phyloP scores from a whole-genome alignment of 2,329 filamentous ascomycete species.

The Cladosporium sp. region DNA sequence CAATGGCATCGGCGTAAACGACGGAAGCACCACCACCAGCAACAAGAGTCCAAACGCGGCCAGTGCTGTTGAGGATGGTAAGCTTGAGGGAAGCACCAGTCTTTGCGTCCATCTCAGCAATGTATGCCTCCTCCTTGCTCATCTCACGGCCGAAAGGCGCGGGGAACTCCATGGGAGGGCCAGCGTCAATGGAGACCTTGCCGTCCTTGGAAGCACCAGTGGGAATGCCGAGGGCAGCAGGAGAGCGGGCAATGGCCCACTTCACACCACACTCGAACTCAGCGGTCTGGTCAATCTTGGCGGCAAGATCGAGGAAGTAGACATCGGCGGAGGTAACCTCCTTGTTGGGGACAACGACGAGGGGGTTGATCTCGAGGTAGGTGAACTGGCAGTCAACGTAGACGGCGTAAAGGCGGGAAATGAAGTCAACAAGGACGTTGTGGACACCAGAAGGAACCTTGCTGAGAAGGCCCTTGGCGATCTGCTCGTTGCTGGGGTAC shows the following conservation, averaged over 20 bases:
- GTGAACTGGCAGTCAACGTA: constrained; percentile 99
- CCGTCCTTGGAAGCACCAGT: constrained; percentile 52
- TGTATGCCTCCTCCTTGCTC: constrained; percentile 98
- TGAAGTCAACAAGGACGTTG: constrained; percentile 99
- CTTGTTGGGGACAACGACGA: constrained; percentile 94
- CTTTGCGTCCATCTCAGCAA: constrained; percentile 97
- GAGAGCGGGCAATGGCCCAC: constrained; percentile 94
- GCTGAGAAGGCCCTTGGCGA: constrained; percentile 77
- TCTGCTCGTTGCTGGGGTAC: constrained; percentile 94
- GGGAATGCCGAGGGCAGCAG: constrained; percentile 80
- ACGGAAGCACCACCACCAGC: constrained; percentile 99
- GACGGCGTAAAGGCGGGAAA: constrained; percentile 94
- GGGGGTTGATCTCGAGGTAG: constrained; percentile 99
- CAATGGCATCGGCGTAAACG: constrained; percentile 98
- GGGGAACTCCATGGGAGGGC: constrained; percentile 97
- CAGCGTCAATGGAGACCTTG: constrained; percentile 91
- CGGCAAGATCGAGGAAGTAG: constrained; percentile 96
- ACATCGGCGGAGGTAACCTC: constrained; percentile 89
- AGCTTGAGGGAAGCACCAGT: constrained; percentile 98
- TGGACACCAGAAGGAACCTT: constrained; percentile 94
- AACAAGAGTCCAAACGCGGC: constrained; percentile 96
- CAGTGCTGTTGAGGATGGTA: constrained; percentile 85
- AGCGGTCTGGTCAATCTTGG: constrained; percentile 97
- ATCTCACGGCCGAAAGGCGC: constrained; percentile 98
- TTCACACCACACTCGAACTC: constrained; percentile 99